phyloP scores from a whole-genome alignment of 495 filamentous ascomycete species.

The Penicillium malachiteum region DNA sequence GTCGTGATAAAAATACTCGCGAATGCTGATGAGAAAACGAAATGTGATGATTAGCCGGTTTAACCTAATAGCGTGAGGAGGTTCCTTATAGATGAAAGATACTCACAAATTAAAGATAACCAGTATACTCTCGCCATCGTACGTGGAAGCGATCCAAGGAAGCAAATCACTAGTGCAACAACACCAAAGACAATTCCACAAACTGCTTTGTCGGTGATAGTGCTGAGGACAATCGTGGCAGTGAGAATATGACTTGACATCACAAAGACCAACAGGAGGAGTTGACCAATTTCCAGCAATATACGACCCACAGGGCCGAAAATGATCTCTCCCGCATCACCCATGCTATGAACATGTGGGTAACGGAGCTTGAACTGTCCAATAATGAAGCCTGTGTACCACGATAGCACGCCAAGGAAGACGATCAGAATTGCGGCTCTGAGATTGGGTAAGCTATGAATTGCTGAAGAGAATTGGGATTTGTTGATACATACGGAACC shows the following conservation, averaged over 20 bases:
- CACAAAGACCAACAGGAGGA: neutral
- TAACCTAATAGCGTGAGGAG: no score
- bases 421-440: constrained; percentile 33
- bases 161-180: neutral
- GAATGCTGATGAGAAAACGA: no score
- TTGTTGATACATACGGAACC: constrained; percentile 39
- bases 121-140: neutral
- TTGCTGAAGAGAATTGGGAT: neutral
- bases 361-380: constrained; percentile 25
- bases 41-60: no score
- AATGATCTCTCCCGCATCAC: constrained; percentile 63
- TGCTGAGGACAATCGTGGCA: neutral
- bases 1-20: no score
- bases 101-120: neutral
- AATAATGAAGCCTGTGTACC: constrained; percentile 23
- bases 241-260: neutral
- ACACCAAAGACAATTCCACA: neutral
- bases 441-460: neutral
- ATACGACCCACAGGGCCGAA: constrained; percentile 44
- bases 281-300: neutral
- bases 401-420: constrained; percentile 56
- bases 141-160: neutral
- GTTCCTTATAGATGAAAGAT: neutral
- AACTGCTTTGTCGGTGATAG: neutral
- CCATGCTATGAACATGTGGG: constrained; percentile 41